phyloP scores from a whole-genome alignment of 1,139 yeast genomes.

The Hansenula sp. region DNA sequence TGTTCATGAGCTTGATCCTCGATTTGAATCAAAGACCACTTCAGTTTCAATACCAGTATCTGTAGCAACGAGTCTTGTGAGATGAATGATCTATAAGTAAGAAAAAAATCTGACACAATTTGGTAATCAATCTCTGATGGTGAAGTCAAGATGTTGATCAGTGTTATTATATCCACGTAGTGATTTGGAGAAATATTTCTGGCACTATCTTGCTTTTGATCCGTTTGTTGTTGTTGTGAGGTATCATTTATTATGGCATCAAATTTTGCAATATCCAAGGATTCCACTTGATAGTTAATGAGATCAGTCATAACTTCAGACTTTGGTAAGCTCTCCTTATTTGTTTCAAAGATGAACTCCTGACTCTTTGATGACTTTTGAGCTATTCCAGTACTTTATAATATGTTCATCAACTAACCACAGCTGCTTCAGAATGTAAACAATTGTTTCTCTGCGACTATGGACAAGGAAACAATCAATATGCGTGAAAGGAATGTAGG shows the following conservation, averaged over 20 bases:
- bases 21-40: conserved; percentile 62
- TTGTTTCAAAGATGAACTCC: not conserved
- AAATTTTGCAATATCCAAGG: not conserved
- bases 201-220: too few relatives aligned
- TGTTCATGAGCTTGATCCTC: conserved; percentile 26
- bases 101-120: conserved; percentile 77
- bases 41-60: conserved; percentile 58
- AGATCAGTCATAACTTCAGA: conserved; percentile 1
- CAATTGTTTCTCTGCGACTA: not conserved
- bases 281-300: not conserved
- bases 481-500: not conserved
- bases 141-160: conserved; percentile 72
- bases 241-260: not conserved
- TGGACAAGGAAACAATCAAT: not conserved
- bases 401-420: not conserved
- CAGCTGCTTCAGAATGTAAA: conserved; percentile 1
- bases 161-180: conserved; percentile 37
- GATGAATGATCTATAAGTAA: conserved; percentile 74
- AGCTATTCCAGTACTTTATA: not conserved
- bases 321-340: too few relatives aligned
- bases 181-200: not conserved
- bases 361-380: not conserved
- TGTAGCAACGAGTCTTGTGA: conserved; percentile 54
- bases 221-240: not conserved
- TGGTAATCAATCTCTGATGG: conserved; percentile 78